Evolutionary conservation across 179 eudicot species (phyloP), one percentile per base, ranked within the genome.

Genomic region (Sideroxylon spinosum): DNA sequence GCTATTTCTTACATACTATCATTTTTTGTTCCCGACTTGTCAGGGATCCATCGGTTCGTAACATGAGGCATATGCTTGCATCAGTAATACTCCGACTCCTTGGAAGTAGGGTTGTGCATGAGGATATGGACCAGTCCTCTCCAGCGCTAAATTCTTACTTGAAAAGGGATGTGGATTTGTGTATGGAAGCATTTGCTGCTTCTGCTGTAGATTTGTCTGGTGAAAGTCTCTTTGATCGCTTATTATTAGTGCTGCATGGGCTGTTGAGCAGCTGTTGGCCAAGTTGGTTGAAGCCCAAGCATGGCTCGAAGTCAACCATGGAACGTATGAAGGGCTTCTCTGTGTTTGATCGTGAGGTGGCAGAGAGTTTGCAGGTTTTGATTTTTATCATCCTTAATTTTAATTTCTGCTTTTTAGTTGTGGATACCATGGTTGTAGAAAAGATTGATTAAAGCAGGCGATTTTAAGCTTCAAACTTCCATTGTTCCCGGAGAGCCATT

Each of bases 81-180:
- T 83, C 89, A 23, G 98, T 88, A 62, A 84, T 90, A 56, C 88
- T 95, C 61, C 98, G 93, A 60, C 95, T 95, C 71, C 97, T 95
- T 76, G 99, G 99, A 74, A 91, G 94, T 83, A 90, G 98, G 82
- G 90, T 92, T 78, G 97, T 93, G 68, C 90, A 91, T 75, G 99
- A 88, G 80, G 94, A 93, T 84, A 86, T 85, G 71, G 86, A 88
- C 59, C 78, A 78, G 61, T 79, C 86, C 63, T 53, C 71, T 79
- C 78, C 84, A 25, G 74, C 76, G 16, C 73, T 71, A 32, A 84
- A 77, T 46, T 70, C 86, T 66, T 85, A 89, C 53, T 73, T 80
- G 22, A 90, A 87, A 84, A 90, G 85, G 79, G 92, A 89, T 25
- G 81, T 84, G 20, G 95, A 87, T 53, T 78, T 87, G 29, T 86